Base-by-base conservation (phyloP, 352 stramenopile genomes). In the Pythium sukuiense region DNA sequence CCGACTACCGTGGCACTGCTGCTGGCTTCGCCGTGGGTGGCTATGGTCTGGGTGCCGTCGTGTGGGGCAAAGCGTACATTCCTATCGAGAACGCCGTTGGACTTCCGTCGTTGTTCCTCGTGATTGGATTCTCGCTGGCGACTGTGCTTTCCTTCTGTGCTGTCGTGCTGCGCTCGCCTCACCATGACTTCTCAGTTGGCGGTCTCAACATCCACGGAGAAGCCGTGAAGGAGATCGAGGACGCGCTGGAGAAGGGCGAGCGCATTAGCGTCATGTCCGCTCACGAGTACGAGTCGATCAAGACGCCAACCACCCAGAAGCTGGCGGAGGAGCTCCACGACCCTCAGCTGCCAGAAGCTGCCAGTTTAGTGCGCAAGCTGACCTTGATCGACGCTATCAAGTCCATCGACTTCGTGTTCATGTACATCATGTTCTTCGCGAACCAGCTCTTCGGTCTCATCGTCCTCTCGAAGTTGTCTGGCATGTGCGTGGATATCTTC, bases 161-260 rank as follows among this genome's bases (percentile, higher is more conserved):
- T 20, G 30, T 88, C 32, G 24, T 83, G 2, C 66, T 88, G 60
- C 76, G 80, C 53, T 77, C 73, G 12, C 80, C 80, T 14, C 77
- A 78, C 16, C 72, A 73, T 11, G 70, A 81, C 8, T 89, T 77
- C 37, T 72, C 58, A 0, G 67, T 84, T 43, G 59, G 74, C 18
- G 80, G 80, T 9, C 71, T 86, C 53, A 83, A 87, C 69, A 81
- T 89, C 57, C 79, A 88, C 67, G 79, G 79, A 35, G 76, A 83
- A 55, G 55, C 58, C 18, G 69, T 80, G 35, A 49, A 79, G 6
- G 69, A 78, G 33, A 55, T 60, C 12, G 75, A 82, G 16, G 46
- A 41, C 1, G 37, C 63, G 18, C 6, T 79, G 4, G 60, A 76
- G 9, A 62, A 67, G 24, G 68, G 68, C 1, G 70, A 81, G 46